A percentile compares a stretch with the other conserved stretches of the same genome.
Evolutionary conservation across 495 filamentous ascomycete genomes (phyloP).

Genomic region (Talaromyces ruber): DNA sequence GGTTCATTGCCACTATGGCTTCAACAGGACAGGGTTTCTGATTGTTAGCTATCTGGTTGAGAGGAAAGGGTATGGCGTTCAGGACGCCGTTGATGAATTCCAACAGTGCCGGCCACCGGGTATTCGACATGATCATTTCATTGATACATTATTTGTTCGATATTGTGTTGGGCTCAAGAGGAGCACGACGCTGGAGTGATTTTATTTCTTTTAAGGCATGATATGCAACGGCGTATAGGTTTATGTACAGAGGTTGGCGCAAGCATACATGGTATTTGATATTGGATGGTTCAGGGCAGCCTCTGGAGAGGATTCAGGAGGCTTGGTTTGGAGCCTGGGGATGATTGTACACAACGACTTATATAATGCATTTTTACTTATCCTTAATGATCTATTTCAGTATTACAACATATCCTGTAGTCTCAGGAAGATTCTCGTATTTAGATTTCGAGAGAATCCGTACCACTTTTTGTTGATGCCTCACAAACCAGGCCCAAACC

Average conservation of each 20-base stretch:
- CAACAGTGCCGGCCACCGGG: slow-evolving; percentile 64
- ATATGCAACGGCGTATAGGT: not conserved
- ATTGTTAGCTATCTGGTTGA: slow-evolving; percentile 90
- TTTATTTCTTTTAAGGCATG: not conserved
- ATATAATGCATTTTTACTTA: not conserved
- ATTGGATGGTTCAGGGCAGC: not conserved
- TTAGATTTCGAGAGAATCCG: too few species aligned
- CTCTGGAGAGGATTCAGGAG: not conserved
- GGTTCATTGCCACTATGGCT: slow-evolving; percentile 94
- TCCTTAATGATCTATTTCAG: not conserved
- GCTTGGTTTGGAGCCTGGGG: not conserved
- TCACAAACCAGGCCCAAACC: not conserved
- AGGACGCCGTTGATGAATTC: slow-evolving; percentile 78
- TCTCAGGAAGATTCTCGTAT: too few species aligned
- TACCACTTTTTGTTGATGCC: not conserved
- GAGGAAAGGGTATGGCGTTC: slow-evolving; percentile 58
- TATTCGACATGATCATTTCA: slow-evolving; percentile 83
- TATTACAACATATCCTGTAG: not conserved
- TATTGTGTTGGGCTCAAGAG: slow-evolving; percentile 54
- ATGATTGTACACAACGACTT: not conserved
- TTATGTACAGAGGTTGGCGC: not conserved
- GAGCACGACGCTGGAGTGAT: slow-evolving; percentile 37
- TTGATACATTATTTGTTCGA: slow-evolving; percentile 75
- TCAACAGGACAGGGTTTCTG: slow-evolving; percentile 86
- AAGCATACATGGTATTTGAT: not conserved